These are phyloP conservation scores for Lagenidium giganteum DNA, from an alignment of 352 stramenopile species.

Conservation along the genomic window DNA sequence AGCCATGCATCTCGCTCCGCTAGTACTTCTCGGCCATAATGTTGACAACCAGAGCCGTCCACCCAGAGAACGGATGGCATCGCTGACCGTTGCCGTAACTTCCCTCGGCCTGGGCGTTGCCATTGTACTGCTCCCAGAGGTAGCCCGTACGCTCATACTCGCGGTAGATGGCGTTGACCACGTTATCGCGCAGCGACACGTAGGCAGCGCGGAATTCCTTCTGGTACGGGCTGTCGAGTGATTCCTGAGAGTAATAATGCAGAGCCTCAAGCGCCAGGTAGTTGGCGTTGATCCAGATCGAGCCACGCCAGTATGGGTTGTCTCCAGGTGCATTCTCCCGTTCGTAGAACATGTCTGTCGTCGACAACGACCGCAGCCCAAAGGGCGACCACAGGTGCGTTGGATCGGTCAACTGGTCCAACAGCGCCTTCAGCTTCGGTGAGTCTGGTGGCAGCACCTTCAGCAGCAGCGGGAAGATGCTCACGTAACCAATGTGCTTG, in stretches of 20 bases:
- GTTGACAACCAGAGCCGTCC: conserved; percentile 89
- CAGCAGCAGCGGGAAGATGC: conserved; percentile 80
- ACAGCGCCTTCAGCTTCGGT: conserved; percentile 48
- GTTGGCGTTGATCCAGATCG: conserved; percentile 94
- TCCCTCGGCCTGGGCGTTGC: conserved; percentile 33
- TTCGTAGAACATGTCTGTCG: conserved; percentile 81
- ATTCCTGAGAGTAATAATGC: conserved; percentile 59
- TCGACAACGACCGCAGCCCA: conserved; percentile 86
- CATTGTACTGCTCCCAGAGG: conserved; percentile 94
- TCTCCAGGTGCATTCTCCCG: conserved; percentile 87
- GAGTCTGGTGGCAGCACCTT: conserved; percentile 66
- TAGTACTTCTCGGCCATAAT: conserved; percentile 92
- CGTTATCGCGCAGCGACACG: conserved; percentile 40
- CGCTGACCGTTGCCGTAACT: conserved; percentile 80
- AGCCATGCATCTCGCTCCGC: conserved; percentile 3
- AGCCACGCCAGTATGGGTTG: conserved; percentile 90
- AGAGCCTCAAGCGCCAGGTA: conserved; percentile 87
- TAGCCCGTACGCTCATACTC: conserved; percentile 88
- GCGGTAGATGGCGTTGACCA: conserved; percentile 56
- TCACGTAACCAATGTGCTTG: conserved; percentile 85
- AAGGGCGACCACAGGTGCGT: conserved; percentile 73
- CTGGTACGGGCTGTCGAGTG: conserved; percentile 36
- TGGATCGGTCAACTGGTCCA: conserved; percentile 55
- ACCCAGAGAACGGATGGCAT: conserved; percentile 92
- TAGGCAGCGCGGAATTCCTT: conserved; percentile 39